Percentiles rank a stretch among this genome's conserved stretches.
phyloP scores from a whole-genome alignment of 176 grass and related monocot species.

The Puya raimondii region DNA sequence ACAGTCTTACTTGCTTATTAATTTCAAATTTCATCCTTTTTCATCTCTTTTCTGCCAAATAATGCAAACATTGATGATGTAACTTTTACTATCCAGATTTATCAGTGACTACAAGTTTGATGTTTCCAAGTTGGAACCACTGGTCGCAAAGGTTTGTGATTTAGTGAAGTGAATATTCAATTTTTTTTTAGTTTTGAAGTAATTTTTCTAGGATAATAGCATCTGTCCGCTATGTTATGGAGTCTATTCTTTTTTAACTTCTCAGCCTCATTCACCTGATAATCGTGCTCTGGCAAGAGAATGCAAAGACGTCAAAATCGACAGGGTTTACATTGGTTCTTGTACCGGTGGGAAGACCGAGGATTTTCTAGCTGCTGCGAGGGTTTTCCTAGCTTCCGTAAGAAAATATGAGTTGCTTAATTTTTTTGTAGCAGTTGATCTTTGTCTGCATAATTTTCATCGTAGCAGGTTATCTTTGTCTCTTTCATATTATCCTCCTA shows the following conservation, averaged over 20 bases:
- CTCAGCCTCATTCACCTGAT: conserved; percentile 96
- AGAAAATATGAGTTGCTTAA: conserved; percentile 30
- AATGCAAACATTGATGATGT: conserved; percentile 4
- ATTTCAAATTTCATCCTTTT: not conserved
- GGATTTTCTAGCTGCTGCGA: conserved; percentile 86
- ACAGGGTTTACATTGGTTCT: conserved; percentile 94
- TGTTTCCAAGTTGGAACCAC: conserved; percentile 86
- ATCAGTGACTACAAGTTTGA: conserved; percentile 74
- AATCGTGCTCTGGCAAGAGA: conserved; percentile 91
- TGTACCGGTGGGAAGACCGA: conserved; percentile 95
- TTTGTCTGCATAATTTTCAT: too few species aligned
- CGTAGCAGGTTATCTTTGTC: too few species aligned
- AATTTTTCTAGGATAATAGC: conserved; percentile 2
- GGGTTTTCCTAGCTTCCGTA: conserved; percentile 86
- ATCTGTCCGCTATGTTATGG: conserved; percentile 10
- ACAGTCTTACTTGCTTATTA: conserved; percentile 2
- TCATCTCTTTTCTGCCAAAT: conserved; percentile 2
- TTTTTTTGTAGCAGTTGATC: not conserved
- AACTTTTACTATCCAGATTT: conserved; percentile 41
- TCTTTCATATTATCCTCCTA: too few species aligned
- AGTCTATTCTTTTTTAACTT: not conserved
- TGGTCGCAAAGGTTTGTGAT: conserved; percentile 77
- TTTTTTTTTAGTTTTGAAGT: not conserved
- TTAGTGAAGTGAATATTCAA: not conserved
- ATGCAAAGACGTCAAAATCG: conserved; percentile 91